Conservation (phyloP, 257 asterid genomes). For the Solanum microdontum region DNA sequence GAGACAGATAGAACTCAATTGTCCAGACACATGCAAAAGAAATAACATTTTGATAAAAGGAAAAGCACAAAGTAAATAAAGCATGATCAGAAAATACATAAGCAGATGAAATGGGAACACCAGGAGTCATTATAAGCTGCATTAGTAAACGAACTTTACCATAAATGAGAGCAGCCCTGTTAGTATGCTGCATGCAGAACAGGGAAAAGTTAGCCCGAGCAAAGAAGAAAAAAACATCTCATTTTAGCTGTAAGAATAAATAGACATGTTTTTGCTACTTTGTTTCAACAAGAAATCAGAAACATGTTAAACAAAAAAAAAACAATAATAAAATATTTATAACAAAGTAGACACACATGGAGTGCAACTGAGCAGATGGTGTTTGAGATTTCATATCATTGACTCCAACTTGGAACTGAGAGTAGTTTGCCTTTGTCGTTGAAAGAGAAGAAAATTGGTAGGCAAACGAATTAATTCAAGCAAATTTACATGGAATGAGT, state of each 20-base stretch:
- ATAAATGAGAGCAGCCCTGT: constrained; percentile 96
- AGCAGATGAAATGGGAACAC: neutral
- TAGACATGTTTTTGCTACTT: neutral
- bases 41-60: neutral
- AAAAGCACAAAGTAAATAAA: neutral
- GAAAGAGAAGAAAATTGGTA: neutral
- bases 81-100: neutral
- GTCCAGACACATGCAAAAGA: neutral
- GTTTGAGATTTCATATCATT: neutral
- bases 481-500: neutral
- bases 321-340: neutral
- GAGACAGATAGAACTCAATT: neutral
- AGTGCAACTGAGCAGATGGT: neutral
- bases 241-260: neutral
- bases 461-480: neutral
- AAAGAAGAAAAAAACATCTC: neutral
- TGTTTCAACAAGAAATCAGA: neutral
- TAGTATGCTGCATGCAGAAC: constrained; percentile 64
- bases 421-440: neutral
- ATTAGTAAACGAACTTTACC: constrained; percentile 43
- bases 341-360: neutral
- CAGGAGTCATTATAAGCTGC: neutral
- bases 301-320: neutral
- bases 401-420: neutral
- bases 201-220: constrained; percentile 21